Base-by-base conservation (phyloP, 2,329 filamentous ascomycete genomes). In the Hypocreales sp. region DNA sequence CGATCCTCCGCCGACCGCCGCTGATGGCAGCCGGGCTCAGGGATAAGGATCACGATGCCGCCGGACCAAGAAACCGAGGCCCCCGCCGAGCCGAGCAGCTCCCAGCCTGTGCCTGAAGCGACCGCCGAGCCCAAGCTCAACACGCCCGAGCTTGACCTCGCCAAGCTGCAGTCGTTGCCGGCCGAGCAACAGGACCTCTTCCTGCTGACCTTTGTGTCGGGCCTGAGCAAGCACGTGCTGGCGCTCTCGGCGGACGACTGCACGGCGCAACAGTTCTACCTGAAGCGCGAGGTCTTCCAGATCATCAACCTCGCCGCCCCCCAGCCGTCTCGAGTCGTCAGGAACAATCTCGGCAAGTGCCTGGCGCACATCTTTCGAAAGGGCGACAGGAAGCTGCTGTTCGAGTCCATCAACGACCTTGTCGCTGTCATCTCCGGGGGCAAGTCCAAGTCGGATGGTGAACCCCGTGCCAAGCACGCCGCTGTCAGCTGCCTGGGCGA, bases 131-230 rank as follows among this genome's bases (percentile, higher is more conserved):
- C 56, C 32, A 55, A 55, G 35, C 59, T 53, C 38, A 53, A 61
- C 33, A 76, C 71, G 45, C 77, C 76, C 27, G 80, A 93, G 61
- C 79, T 98, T 50, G 86, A 98, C 48, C 59, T 93, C 40, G 60
- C 75, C 44, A 93, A 93, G 64, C 74, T 98, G 25, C 79, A 93
- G 53, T 68, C 80, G 28, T 71, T 95, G 25, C 82, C 87, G 23
- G 73, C 81, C 29, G 90, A 98, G 57, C 90, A 98, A 52, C 90
- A 98, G 55, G 86, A 94, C 45, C 71, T 98, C 9, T 92, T 90
- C 52, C 69, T 98, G 35, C 66, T 98, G 33, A 92, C 77, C 15
- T 94, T 92, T 48, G 79, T 86, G 20, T 79, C 84, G 16, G 72
- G 79, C 34, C 65, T 98, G 30, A 77, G 74, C 35, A 79, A 78